A percentile compares a stretch with the other conserved stretches of the same genome.
Evolutionary conservation across 306 rosid genomes (phyloP).

Genomic region (Prunus dulcis): DNA sequence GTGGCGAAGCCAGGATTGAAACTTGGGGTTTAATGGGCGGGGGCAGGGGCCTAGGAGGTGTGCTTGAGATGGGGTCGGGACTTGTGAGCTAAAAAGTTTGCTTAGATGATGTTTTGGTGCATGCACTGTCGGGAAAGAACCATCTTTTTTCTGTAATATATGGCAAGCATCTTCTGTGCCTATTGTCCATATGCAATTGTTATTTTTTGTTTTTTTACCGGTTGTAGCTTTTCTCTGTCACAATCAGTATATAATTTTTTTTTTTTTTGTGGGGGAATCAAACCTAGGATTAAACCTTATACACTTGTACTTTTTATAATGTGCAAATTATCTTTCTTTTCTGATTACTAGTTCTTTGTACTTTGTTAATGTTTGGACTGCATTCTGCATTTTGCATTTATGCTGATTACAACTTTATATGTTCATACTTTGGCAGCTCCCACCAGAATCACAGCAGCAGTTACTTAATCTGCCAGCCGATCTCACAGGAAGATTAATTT

Average conservation of each 20-base stretch:
- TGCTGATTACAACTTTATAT: conserved; percentile 16
- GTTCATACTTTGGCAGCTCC: conserved; percentile 49
- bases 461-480: conserved; percentile 72
- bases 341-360: neutral
- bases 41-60: too few species aligned
- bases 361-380: neutral
- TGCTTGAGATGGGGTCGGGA: too few species aligned
- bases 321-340: too few species aligned
- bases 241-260: too few species aligned
- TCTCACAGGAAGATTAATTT: conserved; percentile 57
- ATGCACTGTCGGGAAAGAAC: neutral
- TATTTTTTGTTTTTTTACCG: neutral
- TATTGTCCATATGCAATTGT: too few species aligned
- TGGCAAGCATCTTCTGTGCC: neutral
- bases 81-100: too few species aligned
- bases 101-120: neutral
- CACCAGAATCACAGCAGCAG: conserved; percentile 75
- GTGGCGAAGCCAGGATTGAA: too few species aligned
- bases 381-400: conserved; percentile 9
- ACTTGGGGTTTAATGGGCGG: too few species aligned
- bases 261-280: too few species aligned
- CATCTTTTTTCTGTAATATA: neutral
- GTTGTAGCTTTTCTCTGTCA: too few species aligned
- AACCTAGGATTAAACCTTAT: too few species aligned
- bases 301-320: too few species aligned